Evolutionary conservation across 78 protist species (phyloP).

Genomic region (Dictyostelium citrinum): DNA sequence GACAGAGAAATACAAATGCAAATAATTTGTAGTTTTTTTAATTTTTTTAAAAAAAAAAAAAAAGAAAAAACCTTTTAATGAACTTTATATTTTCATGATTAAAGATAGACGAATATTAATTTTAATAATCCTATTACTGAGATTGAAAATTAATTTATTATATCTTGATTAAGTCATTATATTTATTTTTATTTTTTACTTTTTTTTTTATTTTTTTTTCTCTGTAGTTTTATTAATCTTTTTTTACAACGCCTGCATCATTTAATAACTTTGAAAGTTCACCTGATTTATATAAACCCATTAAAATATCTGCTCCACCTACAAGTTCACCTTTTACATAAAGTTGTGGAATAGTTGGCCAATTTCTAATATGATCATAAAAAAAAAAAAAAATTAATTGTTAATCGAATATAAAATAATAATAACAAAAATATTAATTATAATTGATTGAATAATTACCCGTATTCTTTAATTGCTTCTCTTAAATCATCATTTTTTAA

Average conservation of each 20-base stretch:
- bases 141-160: too few species aligned
- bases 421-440: not conserved
- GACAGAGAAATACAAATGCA: too few species aligned
- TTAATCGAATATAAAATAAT: not conserved
- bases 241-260: slow-evolving; percentile 19
- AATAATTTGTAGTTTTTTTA: too few species aligned
- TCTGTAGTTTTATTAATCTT: not conserved
- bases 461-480: slow-evolving; percentile 83
- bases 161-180: too few species aligned
- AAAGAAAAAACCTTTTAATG: too few species aligned
- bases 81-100: too few species aligned
- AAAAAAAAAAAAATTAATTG: not conserved
- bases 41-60: too few species aligned
- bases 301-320: slow-evolving; percentile 95
- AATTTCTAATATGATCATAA: slow-evolving; percentile 47
- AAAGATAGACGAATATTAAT: too few species aligned
- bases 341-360: slow-evolving; percentile 98
- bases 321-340: slow-evolving; percentile 94
- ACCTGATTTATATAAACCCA: slow-evolving; percentile 49
- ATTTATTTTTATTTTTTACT: not conserved
- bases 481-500: slow-evolving; percentile 82
- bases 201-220: not conserved
- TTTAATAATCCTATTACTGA: too few species aligned
- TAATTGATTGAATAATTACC: slow-evolving; percentile 38
- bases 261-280: slow-evolving; percentile 40